Evolutionary conservation across 768 basidiomycete species (phyloP).

Genomic region (Trametes gibbosa): DNA sequence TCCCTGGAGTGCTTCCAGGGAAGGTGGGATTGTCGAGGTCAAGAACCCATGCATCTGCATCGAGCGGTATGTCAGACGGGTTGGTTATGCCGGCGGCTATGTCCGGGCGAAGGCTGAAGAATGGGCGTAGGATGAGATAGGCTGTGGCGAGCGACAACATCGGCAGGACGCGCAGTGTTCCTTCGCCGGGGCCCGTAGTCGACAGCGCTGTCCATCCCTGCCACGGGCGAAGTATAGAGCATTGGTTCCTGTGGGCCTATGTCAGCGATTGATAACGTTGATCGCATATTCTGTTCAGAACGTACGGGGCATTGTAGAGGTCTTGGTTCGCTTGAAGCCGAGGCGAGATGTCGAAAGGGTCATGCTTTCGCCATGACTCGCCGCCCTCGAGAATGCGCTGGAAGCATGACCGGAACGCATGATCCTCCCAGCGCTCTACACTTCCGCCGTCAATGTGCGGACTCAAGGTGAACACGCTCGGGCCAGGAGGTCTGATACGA

Average conservation of each 20-base stretch:
- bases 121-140: constrained; percentile 72
- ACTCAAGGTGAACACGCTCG: constrained; percentile 61
- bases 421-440: constrained; percentile 78
- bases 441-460: constrained; percentile 65
- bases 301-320: constrained; percentile 59
- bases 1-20: constrained; percentile 25
- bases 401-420: constrained; percentile 53
- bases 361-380: constrained; percentile 53
- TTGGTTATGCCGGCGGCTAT: constrained; percentile 17
- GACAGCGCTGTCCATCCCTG: constrained; percentile 57
- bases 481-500: constrained; percentile 71
- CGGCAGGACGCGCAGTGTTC: constrained; percentile 67
- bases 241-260: constrained; percentile 19
- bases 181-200: constrained; percentile 58
- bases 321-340: constrained; percentile 60
- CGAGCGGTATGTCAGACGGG: constrained; percentile 17
- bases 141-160: constrained; percentile 62
- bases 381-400: constrained; percentile 47
- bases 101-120: constrained; percentile 55
- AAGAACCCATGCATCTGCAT: constrained; percentile 27
- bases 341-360: constrained; percentile 59
- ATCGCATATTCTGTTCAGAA: background rate
- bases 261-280: background rate
- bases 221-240: constrained; percentile 44
- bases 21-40: constrained; percentile 27